A percentile compares a stretch with the other conserved stretches of the same genome.
These are phyloP conservation scores for Cercospora brassicicola DNA, from an alignment of 2,329 filamentous ascomycete species.

Conservation along the genomic window DNA sequence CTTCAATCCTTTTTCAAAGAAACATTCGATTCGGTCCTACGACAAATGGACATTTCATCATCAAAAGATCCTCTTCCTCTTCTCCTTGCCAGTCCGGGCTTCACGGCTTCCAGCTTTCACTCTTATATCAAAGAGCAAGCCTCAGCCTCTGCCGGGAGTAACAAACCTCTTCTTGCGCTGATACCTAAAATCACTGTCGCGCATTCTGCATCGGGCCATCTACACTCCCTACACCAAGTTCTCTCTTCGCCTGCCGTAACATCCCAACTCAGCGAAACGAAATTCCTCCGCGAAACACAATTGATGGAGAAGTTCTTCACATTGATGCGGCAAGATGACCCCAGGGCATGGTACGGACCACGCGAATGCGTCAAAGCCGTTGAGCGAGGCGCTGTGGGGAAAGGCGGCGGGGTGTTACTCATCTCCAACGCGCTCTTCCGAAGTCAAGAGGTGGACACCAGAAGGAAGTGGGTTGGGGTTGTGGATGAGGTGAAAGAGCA, in stretches of 20 bases:
- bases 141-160: constrained; percentile 58
- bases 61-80: constrained; percentile 63
- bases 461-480: constrained; percentile 78
- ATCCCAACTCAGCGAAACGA: constrained; percentile 76
- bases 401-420: constrained; percentile 79
- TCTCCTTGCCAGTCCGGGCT: constrained; percentile 85
- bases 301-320: constrained; percentile 83
- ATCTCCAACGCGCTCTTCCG: constrained; percentile 87
- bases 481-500: constrained; percentile 83
- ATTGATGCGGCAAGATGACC: constrained; percentile 78
- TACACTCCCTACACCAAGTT: constrained; percentile 85
- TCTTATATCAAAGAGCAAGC: constrained; percentile 66
- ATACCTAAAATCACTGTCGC: constrained; percentile 69
- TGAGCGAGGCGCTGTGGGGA: constrained; percentile 81
- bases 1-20: constrained; percentile 70
- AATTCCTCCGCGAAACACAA: constrained; percentile 79
- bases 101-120: constrained; percentile 77
- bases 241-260: constrained; percentile 78
- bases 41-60: constrained; percentile 69
- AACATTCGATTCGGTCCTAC: constrained; percentile 70
- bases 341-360: constrained; percentile 85
- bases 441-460: constrained; percentile 71
- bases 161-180: constrained; percentile 67
- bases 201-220: constrained; percentile 79
- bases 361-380: constrained; percentile 80